Base-by-base conservation (phyloP, 2,329 filamentous ascomycete species). In the Aspergillus sp. region DNA sequence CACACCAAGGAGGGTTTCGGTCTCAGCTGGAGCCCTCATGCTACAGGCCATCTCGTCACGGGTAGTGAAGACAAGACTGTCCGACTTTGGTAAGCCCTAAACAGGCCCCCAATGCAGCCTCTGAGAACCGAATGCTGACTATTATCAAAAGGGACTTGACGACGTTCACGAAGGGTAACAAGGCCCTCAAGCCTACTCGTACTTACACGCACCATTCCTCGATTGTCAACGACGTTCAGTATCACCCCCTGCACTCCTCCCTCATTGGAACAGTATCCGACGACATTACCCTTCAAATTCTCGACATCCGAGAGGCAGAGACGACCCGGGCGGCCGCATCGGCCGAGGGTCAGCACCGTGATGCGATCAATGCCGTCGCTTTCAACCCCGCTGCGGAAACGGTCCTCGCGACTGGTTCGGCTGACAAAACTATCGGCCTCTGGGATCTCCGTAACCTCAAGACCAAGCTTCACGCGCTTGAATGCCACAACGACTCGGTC, bases 191-290 rank as follows among this genome's bases (percentile, higher is more conserved):
- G 68, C 88, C 92, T 12, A 81, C 84, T 5, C 85, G 89, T 52
- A 89, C 86, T 45, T 98, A 95, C 77, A 94, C 87, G 0, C 91
- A 97, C 66, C 96, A 99, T 75, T 88, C 84, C 20, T 88, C 94
- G 26, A 90, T 95, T 56, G 95, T 99, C 73, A 99, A 99, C 75
- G 95, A 99, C 71, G 93, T 99, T 32, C 92, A 98, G 77, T 92
- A 96, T 73, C 94, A 98, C 69, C 93, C 94, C 9, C 85, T 92
- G 49, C 91, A 94, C 64, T 88, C 87, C 69, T 87, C 88, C 67
- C 88, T 96, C 64, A 90, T 99, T 62, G 96, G 94, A 63, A 94
- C 91, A 16, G 95, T 96, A 3, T 98, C 95, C 4, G 95, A 99
- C 73, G 95, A 99, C 73, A 84, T 95, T 67, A 97, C 92, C 7